Percentiles rank a stretch among this genome's conserved stretches.
These are phyloP conservation scores for grape (Vitis vinifera) DNA, from an alignment of 164 flowering plant species.

Conservation along the genomic window ASM3070453v1 NC_081814.1:6279001-6279500, in stretches of 20 bases:
- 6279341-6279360: too few relatives aligned
- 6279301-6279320: constrained; percentile 85
- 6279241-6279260: constrained; percentile 90
- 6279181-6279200: constrained; percentile 81
- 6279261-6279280: constrained; percentile 87
- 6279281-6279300: constrained; percentile 89
- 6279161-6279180: constrained; percentile 84
- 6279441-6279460: too few relatives aligned
- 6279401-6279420: too few relatives aligned
- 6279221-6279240: constrained; percentile 97
- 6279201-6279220: constrained; percentile 75
- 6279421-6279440: too few relatives aligned
- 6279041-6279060: constrained; percentile 35
- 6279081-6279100: constrained; percentile 87
- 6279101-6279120: constrained; percentile 57
- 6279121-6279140: constrained; percentile 90
- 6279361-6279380: too few relatives aligned
- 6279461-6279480: too few relatives aligned
- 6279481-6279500: too few relatives aligned
- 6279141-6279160: constrained; percentile 83
- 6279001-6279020: too few relatives aligned
- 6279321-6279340: constrained; percentile 40
- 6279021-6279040: too few relatives aligned
- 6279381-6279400: too few relatives aligned
- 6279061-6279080: constrained; percentile 89